Evolutionary conservation across 176 grass and related monocot species (phyloP).

Genomic region (Oryza glumipatula): DNA sequence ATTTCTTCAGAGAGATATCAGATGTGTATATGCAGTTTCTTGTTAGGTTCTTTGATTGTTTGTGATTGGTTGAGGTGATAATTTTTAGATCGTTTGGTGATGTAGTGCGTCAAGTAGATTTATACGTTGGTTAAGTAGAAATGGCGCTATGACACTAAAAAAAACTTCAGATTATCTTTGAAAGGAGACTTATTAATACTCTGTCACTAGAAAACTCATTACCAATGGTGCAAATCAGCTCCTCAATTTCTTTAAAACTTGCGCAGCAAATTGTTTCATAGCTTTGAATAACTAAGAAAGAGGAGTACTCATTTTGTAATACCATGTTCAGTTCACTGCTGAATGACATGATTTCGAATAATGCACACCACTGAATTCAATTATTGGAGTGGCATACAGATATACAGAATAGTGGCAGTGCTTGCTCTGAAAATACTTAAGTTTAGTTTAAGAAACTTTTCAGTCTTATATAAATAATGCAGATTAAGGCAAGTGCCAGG

Average conservation of each 20-base stretch:
- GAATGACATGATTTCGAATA: background rate
- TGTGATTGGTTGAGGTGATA: background rate
- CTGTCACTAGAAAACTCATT: background rate
- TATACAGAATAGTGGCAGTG: background rate
- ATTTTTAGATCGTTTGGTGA: background rate
- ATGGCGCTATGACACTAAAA: background rate
- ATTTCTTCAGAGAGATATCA: background rate
- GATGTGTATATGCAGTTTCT: background rate
- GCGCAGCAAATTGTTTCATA: background rate
- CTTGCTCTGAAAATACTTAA: background rate
- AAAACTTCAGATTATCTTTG: background rate
- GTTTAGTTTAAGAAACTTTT: background rate
- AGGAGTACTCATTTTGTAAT: background rate
- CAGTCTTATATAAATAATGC: background rate
- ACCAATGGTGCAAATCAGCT: background rate
- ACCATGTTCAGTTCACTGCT: background rate
- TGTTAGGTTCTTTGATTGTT: background rate
- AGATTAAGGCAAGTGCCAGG: constrained; percentile 17
- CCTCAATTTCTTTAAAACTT: background rate
- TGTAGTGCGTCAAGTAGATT: background rate
- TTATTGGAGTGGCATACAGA: constrained; percentile 19
- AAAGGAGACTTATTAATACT: no score
- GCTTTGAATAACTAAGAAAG: background rate
- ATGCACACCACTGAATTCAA: background rate
- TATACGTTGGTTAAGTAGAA: background rate